phyloP scores from a whole-genome alignment of 2,329 filamentous ascomycete genomes.

The Aspergillus ochraceoroseus region DNA sequence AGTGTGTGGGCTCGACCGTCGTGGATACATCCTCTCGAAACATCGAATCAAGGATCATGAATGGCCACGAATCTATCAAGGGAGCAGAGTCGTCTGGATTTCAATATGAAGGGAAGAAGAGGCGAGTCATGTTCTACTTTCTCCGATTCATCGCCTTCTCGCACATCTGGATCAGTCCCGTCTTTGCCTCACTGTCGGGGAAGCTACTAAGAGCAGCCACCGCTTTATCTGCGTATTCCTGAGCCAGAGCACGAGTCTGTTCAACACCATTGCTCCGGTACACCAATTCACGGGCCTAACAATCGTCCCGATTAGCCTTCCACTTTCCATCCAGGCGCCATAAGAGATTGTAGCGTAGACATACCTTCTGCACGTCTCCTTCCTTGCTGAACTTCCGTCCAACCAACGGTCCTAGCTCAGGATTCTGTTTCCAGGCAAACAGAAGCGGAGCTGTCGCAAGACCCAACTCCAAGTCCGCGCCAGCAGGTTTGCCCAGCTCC shows the following conservation, averaged over 20 bases:
- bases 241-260: constrained; percentile 82
- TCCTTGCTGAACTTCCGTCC: constrained; percentile 81
- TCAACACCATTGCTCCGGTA: constrained; percentile 79
- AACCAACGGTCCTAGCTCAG: constrained; percentile 78
- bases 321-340: background rate
- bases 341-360: constrained; percentile 28
- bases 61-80: no score
- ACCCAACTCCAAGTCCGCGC: constrained; percentile 87
- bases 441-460: constrained; percentile 88
- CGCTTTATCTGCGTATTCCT: constrained; percentile 85
- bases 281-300: constrained; percentile 85
- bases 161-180: constrained; percentile 88
- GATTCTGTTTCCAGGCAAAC: constrained; percentile 89
- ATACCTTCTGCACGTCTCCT: constrained; percentile 79
- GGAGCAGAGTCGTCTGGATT: no score
- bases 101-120: no score
- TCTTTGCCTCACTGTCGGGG: constrained; percentile 91
- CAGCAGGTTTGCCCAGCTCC: constrained; percentile 90
- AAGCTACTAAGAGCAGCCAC: constrained; percentile 77
- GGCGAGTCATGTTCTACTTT: no score
- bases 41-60: no score
- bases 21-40: no score
- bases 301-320: background rate
- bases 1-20: no score
- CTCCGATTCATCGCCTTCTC: constrained; percentile 82